Conservation (phyloP, 306 rosid species). For the Malus sylvestris region DNA sequence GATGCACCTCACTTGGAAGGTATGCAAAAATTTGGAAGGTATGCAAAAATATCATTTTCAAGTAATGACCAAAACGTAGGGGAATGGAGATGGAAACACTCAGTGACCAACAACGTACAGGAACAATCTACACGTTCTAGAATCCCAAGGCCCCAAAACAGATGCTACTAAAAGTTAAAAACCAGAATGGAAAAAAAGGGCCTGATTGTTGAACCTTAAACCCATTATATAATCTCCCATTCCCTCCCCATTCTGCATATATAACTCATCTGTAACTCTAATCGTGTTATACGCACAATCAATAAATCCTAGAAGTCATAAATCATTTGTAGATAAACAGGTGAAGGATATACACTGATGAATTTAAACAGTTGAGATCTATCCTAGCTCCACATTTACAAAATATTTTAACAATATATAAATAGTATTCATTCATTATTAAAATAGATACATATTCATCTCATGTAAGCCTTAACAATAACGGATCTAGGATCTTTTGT, state of each 20-base stretch:
- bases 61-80: not conserved
- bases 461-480: not conserved
- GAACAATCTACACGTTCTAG: not conserved
- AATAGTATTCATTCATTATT: no score
- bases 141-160: not conserved
- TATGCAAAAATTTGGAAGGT: not conserved
- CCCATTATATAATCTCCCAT: not conserved
- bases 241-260: not conserved
- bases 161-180: not conserved
- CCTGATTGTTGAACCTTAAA: not conserved
- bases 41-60: not conserved
- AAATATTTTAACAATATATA: not conserved
- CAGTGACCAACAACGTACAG: not conserved
- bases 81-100: not conserved
- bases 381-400: not conserved
- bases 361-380: not conserved
- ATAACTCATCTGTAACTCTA: not conserved
- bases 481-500: not conserved
- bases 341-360: not conserved
- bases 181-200: not conserved
- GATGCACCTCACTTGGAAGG: not conserved
- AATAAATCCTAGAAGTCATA: not conserved
- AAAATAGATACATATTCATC: not conserved
- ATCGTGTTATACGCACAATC: not conserved
- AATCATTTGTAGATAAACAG: not conserved